Evolutionary conservation across 148 eudicot species (phyloP), one percentile per base, ranked within the genome.

Genomic region (Rhododendron kiyosumense): DNA sequence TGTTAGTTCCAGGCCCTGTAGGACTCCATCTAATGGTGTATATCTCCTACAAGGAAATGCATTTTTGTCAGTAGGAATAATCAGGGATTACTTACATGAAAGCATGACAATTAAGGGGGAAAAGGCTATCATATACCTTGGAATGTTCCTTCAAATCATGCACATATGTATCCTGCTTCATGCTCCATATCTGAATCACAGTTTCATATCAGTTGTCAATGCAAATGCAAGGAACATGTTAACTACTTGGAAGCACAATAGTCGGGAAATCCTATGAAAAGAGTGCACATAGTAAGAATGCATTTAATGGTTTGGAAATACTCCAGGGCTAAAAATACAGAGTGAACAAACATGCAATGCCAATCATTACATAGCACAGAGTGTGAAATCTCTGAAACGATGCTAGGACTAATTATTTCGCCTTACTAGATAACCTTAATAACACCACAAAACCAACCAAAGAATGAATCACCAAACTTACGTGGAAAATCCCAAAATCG

Each of bases 11-110:
- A 65, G 90, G 89, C 49, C 94, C 94, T 54, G 95, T 94, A 73
- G 97, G 97, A 88, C 97, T 94, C 97, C 97, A 94, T 82, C 97
- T 88, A 81, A 93, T 93, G 59, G 95, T 92, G 85, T 92, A 94
- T 73, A 93, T 91, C 89, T 93, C 95, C 97, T 94, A 88, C 38
- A 88, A 81, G 45, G 83, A 32, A 65, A 15, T 54, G 28, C 5
- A 78, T n/a, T 41, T 83, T 17, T 17, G 67, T 48, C 57, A 61
- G 30, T 36, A 63, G 22, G 1, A 38, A 36, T 76, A 30, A 46
- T n/a, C 15, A 22, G 38, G 26, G 78, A 7, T 17, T 51, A 83
- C 18, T 11, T 24, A 76, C 8, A 20, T 30, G 3, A 48, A 12
- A 54, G 78, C 59, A 78, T 2, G 9, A 14, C 54, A 80, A 28